Evolutionary conservation across 1,284 basidiomycete genomes (phyloP).

Genomic region (Puccinia polysora): DNA sequence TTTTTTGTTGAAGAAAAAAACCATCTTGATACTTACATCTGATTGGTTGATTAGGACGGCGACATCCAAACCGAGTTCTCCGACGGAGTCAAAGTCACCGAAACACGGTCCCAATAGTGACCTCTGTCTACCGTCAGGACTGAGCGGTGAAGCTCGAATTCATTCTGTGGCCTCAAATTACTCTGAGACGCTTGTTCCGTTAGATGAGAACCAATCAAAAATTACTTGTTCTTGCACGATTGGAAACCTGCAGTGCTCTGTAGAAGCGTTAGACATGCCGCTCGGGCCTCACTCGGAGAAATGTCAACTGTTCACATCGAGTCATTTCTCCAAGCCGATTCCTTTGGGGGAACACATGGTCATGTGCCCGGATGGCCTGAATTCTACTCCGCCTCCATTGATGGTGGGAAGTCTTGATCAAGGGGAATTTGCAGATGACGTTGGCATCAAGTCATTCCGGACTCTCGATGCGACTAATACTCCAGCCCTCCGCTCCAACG

Average conservation of each 20-base stretch:
- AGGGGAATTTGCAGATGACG: constrained; percentile 7
- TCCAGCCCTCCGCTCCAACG: neutral
- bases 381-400: constrained; percentile 12
- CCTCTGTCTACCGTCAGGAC: too few species aligned
- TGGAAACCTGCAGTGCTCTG: constrained; percentile 1
- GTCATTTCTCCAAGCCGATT: neutral
- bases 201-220: too few species aligned
- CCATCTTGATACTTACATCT: too few species aligned
- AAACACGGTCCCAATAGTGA: too few species aligned
- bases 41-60: neutral
- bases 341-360: neutral
- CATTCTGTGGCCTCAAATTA: too few species aligned
- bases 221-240: neutral
- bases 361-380: constrained; percentile 1
- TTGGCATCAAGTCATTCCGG: constrained; percentile 2
- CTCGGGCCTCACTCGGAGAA: constrained; percentile 7
- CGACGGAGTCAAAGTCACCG: neutral
- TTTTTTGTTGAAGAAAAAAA: neutral
- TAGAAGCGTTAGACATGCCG: constrained; percentile 15
- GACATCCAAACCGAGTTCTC: neutral
- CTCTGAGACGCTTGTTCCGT: too few species aligned
- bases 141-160: too few species aligned
- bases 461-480: neutral
- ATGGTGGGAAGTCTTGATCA: constrained; percentile 3
- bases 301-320: constrained; percentile 3